Evolutionary conservation across 306 rosid species (phyloP), one percentile per base, ranked within the genome.

Genomic region (Purshia tridentata): DNA sequence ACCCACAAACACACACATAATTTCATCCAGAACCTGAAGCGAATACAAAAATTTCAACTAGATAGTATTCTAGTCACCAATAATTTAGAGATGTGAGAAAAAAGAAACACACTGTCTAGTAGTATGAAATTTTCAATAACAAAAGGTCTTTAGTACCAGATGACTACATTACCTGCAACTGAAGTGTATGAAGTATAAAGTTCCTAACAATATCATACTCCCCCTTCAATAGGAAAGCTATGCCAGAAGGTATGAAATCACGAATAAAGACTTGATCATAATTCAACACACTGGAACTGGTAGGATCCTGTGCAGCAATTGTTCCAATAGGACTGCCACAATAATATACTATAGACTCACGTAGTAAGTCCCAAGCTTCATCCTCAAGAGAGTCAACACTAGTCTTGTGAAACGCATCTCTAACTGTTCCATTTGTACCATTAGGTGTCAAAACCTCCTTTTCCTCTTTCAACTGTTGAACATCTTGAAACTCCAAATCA

Each of bases 221-320:
- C 62, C 91, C 97, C 86, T 91, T 91, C 85, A 91, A 76, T 13
- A 91, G 81, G 89, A 91, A 91, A 54, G 96, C 97, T 42, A 91
- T 83, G 63, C 96, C 97, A 67, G 92, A 89, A 82, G 97, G 97
- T 86, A 91, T 84, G 80, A 91, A 91, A 84, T 91, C 97, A 19
- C 96, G 96, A 71, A 91, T 87, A 69, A 91, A 91, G 81, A 91
- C 96, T 70, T 91, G 97, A 76, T 91, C 97, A 77, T 91, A 91
- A 81, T 91, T 91, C 82, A 89, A 85, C 61, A 73, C 80, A 80
- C 67, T 87, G 73, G 96, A 78, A 74, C 72, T 87, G 15, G 87
- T 89, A 46, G 92, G 90, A 77, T 91, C 97, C 63, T 75, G 84
- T 48, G 97, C 96, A 22, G 96, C 97, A 77, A 91, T 89, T 20